These are phyloP conservation scores for Platismatia glauca DNA, from an alignment of 495 filamentous ascomycete species.

Conservation along the genomic window DNA sequence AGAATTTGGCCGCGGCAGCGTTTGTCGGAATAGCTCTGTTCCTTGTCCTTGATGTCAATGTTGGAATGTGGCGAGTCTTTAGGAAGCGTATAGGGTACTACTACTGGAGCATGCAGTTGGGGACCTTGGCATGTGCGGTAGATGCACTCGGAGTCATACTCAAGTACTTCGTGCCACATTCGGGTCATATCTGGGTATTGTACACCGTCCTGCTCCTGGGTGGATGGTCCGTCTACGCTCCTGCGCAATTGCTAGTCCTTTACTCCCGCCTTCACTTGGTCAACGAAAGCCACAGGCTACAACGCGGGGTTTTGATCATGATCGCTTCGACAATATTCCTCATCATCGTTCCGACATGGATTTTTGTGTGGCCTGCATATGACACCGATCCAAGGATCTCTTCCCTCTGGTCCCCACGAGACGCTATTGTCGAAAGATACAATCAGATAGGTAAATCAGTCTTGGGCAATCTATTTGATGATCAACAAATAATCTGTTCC, in stretches of 20 bases:
- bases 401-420: constrained; percentile 27
- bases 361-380: constrained; percentile 21
- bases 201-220: constrained; percentile 23
- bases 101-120: constrained; percentile 34
- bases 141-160: constrained; percentile 33
- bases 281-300: constrained; percentile 17
- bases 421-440: constrained; percentile 35
- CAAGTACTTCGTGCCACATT: constrained; percentile 26
- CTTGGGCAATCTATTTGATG: too few species aligned
- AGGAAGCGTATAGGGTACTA: constrained; percentile 45
- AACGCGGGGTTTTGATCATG: constrained; percentile 28
- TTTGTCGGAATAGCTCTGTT: constrained; percentile 47
- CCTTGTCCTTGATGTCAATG: constrained; percentile 46
- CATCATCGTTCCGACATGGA: constrained; percentile 30
- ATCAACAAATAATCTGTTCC: neutral
- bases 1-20: constrained; percentile 27
- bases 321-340: constrained; percentile 29
- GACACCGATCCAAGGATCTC: constrained; percentile 11
- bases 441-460: constrained; percentile 25
- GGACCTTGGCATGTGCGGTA: constrained; percentile 29
- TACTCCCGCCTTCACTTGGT: constrained; percentile 38
- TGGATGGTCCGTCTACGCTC: constrained; percentile 31
- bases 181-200: constrained; percentile 19
- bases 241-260: constrained; percentile 31
- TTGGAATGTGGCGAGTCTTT: constrained; percentile 49